Conservation (phyloP, 2,329 filamentous ascomycete species). For the Fusarium sp. region DNA sequence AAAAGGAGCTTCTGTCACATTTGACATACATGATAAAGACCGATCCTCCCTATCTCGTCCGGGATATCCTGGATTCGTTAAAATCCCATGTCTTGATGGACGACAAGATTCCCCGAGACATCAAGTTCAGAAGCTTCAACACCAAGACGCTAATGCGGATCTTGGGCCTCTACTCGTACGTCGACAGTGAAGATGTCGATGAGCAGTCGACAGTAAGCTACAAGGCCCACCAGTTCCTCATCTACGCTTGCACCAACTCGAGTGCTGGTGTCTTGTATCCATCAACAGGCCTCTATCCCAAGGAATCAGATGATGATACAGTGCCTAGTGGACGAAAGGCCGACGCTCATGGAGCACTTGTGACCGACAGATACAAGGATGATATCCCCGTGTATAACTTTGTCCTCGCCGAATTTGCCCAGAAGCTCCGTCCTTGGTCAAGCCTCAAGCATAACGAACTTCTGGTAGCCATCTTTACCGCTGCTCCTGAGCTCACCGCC, state of each 20-base stretch:
- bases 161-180: conserved; percentile 75
- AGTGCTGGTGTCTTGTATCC: conserved; percentile 80
- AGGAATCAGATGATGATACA: conserved; percentile 67
- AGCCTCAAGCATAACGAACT: conserved; percentile 85
- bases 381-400: conserved; percentile 83
- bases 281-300: conserved; percentile 87
- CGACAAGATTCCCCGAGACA: conserved; percentile 75
- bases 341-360: conserved; percentile 76
- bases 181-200: conserved; percentile 57
- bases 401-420: conserved; percentile 81
- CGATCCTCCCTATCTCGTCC: conserved; percentile 80
- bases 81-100: conserved; percentile 81
- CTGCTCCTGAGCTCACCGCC: conserved; percentile 86
- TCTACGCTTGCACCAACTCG: conserved; percentile 78
- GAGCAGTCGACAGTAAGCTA: conserved; percentile 68
- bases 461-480: conserved; percentile 80
- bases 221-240: conserved; percentile 80
- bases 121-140: conserved; percentile 82
- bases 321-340: conserved; percentile 48
- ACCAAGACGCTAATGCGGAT: conserved; percentile 79
- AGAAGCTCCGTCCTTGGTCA: conserved; percentile 84
- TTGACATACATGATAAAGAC: conserved; percentile 82
- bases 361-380: conserved; percentile 74
- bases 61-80: conserved; percentile 79
- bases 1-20: conserved; percentile 85